A percentile compares a stretch with the other conserved stretches of the same genome.
Evolutionary conservation across 140 eudicot genomes (phyloP).

Genomic region (Flaveria floridana): DNA sequence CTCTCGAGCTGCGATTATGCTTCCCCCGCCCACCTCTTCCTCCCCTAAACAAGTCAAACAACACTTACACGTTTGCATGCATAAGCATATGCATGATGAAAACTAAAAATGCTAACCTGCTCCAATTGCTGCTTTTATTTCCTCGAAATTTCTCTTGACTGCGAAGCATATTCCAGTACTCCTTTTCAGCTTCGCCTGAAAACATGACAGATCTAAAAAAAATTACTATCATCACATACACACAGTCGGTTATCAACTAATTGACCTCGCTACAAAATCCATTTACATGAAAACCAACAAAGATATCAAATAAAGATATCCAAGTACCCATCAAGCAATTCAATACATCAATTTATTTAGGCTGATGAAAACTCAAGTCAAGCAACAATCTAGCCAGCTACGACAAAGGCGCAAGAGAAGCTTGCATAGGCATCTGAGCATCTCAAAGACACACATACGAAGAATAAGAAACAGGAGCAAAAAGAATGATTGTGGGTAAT

Average conservation of each 20-base stretch:
- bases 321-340: neutral
- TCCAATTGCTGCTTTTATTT: slow-evolving; percentile 51
- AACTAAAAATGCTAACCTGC: slow-evolving; percentile 29
- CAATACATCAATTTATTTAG: neutral
- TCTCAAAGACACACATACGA: too few relatives aligned
- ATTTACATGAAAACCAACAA: neutral
- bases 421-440: too few relatives aligned
- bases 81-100: neutral
- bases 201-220: neutral
- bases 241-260: neutral
- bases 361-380: too few relatives aligned
- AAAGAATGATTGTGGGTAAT: neutral
- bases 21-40: slow-evolving; percentile 85
- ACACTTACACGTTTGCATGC: neutral
- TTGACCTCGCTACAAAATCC: neutral
- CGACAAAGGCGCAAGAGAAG: too few relatives aligned
- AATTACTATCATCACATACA: neutral
- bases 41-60: slow-evolving; percentile 49
- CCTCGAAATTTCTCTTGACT: slow-evolving; percentile 41
- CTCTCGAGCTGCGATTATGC: slow-evolving; percentile 58
- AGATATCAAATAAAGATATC: neutral
- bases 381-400: too few relatives aligned
- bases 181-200: slow-evolving; percentile 89
- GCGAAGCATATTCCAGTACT: slow-evolving; percentile 77
- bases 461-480: neutral